These are phyloP conservation scores for Gossypium thurberi DNA, from an alignment of 345 rosid species.

Conservation along the genomic window DNA sequence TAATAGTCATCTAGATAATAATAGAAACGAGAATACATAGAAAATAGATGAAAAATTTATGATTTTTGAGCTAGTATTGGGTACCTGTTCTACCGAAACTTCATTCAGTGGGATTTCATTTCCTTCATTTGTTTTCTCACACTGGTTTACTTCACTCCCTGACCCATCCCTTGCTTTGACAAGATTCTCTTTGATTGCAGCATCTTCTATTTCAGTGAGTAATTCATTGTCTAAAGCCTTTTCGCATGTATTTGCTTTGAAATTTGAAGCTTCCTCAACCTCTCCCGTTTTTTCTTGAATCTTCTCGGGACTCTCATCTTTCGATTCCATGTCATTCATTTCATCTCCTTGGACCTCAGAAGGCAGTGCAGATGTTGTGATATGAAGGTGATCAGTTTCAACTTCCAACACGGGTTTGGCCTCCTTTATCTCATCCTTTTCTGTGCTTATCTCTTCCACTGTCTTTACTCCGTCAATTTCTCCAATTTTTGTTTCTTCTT, in stretches of 20 bases:
- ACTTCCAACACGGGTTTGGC: not conserved
- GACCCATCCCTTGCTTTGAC: constrained; percentile 10
- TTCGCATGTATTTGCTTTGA: constrained; percentile 12
- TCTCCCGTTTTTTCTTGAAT: constrained; percentile 8
- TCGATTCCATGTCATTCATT: not conserved
- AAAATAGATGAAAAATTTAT: not conserved
- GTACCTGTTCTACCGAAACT: constrained; percentile 30
- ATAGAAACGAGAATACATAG: not conserved
- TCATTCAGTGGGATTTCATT: constrained; percentile 20
- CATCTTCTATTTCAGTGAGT: constrained; percentile 14
- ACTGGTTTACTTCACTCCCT: constrained; percentile 14
- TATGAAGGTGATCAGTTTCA: constrained; percentile 14
- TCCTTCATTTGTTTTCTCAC: constrained; percentile 15
- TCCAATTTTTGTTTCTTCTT: constrained; percentile 3
- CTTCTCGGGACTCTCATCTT: constrained; percentile 1
- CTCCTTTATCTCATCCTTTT: not conserved
- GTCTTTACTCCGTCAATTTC: not conserved
- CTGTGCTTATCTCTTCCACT: not conserved
- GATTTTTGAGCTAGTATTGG: not conserved
- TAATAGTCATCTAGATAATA: constrained; percentile 3
- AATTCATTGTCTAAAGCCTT: constrained; percentile 13
- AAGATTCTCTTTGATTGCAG: constrained; percentile 14
- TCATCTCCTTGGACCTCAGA: constrained; percentile 8
- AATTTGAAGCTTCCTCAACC: not conserved
- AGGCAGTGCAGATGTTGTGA: constrained; percentile 22